Percentiles rank a stretch among this genome's conserved stretches.
Evolutionary conservation across 495 filamentous ascomycete genomes (phyloP).

Genomic region (Elaphomyces granulatus): DNA sequence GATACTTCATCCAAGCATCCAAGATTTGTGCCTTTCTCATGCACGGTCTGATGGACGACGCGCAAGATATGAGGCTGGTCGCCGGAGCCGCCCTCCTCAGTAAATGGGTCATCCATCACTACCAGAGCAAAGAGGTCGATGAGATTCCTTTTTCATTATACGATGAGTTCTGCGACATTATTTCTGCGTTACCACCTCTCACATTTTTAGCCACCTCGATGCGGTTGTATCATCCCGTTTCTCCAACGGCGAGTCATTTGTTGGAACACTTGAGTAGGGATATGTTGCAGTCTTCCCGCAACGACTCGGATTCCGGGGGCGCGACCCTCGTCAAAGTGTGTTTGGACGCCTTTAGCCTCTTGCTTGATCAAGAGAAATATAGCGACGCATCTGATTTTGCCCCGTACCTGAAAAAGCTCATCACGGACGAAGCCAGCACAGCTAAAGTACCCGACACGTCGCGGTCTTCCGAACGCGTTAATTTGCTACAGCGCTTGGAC

Average conservation of each 20-base stretch:
- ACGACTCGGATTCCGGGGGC: slow-evolving; percentile 11
- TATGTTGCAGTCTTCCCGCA: slow-evolving; percentile 6
- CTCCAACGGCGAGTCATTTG: slow-evolving; percentile 21
- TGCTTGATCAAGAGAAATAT: slow-evolving; percentile 19
- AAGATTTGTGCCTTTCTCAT: slow-evolving; percentile 11
- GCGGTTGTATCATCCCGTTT: slow-evolving; percentile 22
- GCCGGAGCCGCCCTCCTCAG: slow-evolving; percentile 14
- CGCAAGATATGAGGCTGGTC: slow-evolving; percentile 13
- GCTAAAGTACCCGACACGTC: background rate
- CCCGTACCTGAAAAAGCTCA: slow-evolving; percentile 18
- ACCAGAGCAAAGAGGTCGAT: slow-evolving; percentile 4
- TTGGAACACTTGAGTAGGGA: slow-evolving; percentile 14
- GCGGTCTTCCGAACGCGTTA: slow-evolving; percentile 6
- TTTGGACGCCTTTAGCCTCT: slow-evolving; percentile 23
- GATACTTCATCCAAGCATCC: slow-evolving; percentile 17
- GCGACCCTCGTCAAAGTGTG: slow-evolving; percentile 18
- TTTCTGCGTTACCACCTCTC: slow-evolving; percentile 15
- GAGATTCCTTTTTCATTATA: slow-evolving; percentile 15
- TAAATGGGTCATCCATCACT: slow-evolving; percentile 11
- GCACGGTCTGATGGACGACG: slow-evolving; percentile 2
- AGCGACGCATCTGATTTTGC: slow-evolving; percentile 19
- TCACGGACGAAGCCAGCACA: slow-evolving; percentile 12
- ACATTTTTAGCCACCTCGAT: slow-evolving; percentile 14
- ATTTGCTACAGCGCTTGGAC: slow-evolving; percentile 21
- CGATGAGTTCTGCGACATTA: slow-evolving; percentile 17